Conservation (phyloP, 805 yeast genomes). For the Zygosaccharomyces lentus region DNA sequence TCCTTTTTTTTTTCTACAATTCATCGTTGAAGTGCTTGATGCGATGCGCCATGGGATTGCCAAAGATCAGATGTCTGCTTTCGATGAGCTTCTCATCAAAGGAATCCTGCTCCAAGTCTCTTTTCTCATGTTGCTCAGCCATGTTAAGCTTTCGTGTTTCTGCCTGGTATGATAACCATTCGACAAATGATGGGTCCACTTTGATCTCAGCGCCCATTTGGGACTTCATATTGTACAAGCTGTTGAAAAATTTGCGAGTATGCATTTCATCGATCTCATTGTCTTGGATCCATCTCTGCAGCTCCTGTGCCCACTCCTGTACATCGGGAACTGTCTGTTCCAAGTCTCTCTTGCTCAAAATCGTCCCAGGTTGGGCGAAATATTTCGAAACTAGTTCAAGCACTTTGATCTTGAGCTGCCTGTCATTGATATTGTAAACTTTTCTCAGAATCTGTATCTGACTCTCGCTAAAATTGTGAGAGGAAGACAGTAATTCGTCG, state of each 20-base stretch:
- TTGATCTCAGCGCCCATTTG: slow-evolving; percentile 32
- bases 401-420: slow-evolving; percentile 26
- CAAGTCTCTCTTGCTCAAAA: slow-evolving; percentile 14
- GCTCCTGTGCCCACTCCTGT: slow-evolving; percentile 29
- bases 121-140: slow-evolving; percentile 23
- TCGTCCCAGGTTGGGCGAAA: slow-evolving; percentile 10
- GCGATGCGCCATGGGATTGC: slow-evolving; percentile 68
- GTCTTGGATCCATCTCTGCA: slow-evolving; percentile 25
- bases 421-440: slow-evolving; percentile 21
- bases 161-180: slow-evolving; percentile 57
- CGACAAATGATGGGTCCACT: slow-evolving; percentile 44
- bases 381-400: slow-evolving; percentile 28
- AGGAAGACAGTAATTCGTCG: slow-evolving; percentile 22
- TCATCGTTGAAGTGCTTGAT: slow-evolving; percentile 51
- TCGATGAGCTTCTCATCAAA: slow-evolving; percentile 41
- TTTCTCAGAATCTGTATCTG: slow-evolving; percentile 20
- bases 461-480: slow-evolving; percentile 11
- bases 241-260: slow-evolving; percentile 41
- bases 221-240: slow-evolving; percentile 36
- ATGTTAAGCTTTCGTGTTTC: slow-evolving; percentile 29
- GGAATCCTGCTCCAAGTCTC: slow-evolving; percentile 33
- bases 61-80: slow-evolving; percentile 66
- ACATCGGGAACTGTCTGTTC: slow-evolving; percentile 10
- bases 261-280: slow-evolving; percentile 38
- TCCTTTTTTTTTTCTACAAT: slow-evolving; percentile 26